These are phyloP conservation scores for Chlorociboria aeruginascens DNA, from an alignment of 495 filamentous ascomycete genomes.

Conservation along the genomic window DNA sequence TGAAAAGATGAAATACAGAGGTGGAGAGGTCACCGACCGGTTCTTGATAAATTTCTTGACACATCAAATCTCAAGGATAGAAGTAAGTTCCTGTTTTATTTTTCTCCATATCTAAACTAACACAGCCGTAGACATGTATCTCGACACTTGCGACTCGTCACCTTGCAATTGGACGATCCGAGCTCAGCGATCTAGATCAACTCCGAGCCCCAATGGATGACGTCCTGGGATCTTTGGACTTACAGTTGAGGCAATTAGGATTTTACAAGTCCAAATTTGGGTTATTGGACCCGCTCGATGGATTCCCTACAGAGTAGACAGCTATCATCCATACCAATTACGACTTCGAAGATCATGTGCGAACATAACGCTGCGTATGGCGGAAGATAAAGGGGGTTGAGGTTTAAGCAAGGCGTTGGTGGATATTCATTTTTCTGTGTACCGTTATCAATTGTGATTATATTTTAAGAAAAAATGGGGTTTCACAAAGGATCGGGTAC, in stretches of 20 bases:
- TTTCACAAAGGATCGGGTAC: no score
- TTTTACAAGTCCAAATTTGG: constrained; percentile 36
- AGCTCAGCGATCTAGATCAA: constrained; percentile 28
- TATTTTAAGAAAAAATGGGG: no score
- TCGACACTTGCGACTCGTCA: constrained; percentile 55
- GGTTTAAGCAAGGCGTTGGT: no score
- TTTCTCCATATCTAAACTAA: constrained; percentile 22
- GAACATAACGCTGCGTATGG: no score
- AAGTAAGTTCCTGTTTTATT: constrained; percentile 45
- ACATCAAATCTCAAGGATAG: constrained; percentile 87
- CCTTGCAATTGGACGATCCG: constrained; percentile 35
- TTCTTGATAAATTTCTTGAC: constrained; percentile 81
- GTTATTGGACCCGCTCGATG: neutral
- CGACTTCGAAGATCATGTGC: no score
- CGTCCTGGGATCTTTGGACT: constrained; percentile 29
- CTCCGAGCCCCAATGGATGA: constrained; percentile 37
- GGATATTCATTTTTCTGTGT: no score
- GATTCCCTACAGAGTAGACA: no score
- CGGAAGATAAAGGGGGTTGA: no score
- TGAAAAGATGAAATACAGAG: constrained; percentile 70
- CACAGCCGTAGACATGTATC: constrained; percentile 35
- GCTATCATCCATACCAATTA: no score
- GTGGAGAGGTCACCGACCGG: constrained; percentile 76
- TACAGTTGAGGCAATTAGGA: constrained; percentile 33
- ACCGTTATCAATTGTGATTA: no score